Evolutionary conservation across 75 land plant genomes (phyloP), one percentile per base, ranked within the genome.

Genomic region (Gnetum montanum): DNA sequence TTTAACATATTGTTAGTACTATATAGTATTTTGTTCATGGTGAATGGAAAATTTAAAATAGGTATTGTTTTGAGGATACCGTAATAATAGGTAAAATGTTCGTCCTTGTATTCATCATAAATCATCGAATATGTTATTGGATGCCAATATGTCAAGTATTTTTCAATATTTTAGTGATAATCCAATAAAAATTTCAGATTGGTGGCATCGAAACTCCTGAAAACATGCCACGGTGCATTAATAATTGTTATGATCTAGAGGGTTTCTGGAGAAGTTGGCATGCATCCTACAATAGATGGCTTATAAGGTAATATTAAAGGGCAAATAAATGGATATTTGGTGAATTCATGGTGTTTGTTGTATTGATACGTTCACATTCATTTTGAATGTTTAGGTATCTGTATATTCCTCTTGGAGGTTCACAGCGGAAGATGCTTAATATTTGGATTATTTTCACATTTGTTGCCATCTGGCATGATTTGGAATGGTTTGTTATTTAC

Each of bases 211-310:
- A 90, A 48, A 49, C 75, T 25, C 88, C 80, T 34, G 99, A 95
- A 51, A 95, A 95, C 44, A 90, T 95, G 99, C 80, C 82, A 8
- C 82, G 49, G 67, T 95, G 99, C 62, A 71, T 95, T 20, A 95
- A 90, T 57, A 95, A 95, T 60, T 95, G 99, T 70, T 64, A 76
- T 65, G 81, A 81, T 63, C 60, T 95, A 58, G 96, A 89, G 70
- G 71, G 70, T 10, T 95, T 95, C 37, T 95, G 99, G 99, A 95
- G 90, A 73, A 86, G 77, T 68, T 95, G 99, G 99, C 99, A 95
- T 77, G 88, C 99, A 36, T 95, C 99, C 8, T 95, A 67, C 66
- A 95, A 95, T 76, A 95, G 83, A 70, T 95, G 96, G 91, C 82
- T 95, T 46, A 96, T 95, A 29, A 95, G 96, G 99, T 94, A 26